A percentile compares a stretch with the other conserved stretches of the same genome.
phyloP scores from a whole-genome alignment of 2,329 filamentous ascomycete genomes.

The Tolypocladium tundrense region DNA sequence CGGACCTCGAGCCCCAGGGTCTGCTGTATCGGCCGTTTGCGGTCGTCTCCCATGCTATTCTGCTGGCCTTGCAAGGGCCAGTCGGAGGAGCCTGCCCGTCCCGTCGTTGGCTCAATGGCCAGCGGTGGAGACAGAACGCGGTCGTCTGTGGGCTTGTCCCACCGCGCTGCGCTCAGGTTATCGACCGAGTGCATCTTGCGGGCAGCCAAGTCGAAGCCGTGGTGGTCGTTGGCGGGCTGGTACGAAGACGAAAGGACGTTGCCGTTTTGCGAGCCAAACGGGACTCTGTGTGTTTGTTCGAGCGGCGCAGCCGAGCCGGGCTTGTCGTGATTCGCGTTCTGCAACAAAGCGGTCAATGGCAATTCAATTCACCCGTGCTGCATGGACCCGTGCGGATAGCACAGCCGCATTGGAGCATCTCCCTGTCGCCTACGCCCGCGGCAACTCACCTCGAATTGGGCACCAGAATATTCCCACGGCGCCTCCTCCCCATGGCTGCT shows the following conservation, averaged over 20 bases:
- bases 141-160: slow-evolving; percentile 13
- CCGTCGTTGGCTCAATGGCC: slow-evolving; percentile 13
- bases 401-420: not conserved
- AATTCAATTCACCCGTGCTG: not conserved
- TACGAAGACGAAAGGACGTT: slow-evolving; percentile 12
- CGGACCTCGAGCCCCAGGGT: slow-evolving; percentile 12
- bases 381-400: not conserved
- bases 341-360: not conserved
- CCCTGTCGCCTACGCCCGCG: not conserved
- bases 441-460: slow-evolving; percentile 27
- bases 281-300: slow-evolving; percentile 8
- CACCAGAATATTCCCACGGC: slow-evolving; percentile 30
- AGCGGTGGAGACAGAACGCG: slow-evolving; percentile 11
- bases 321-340: slow-evolving; percentile 6
- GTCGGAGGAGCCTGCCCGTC: slow-evolving; percentile 6
- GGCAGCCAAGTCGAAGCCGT: slow-evolving; percentile 16
- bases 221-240: slow-evolving; percentile 4
- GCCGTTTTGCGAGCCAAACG: slow-evolving; percentile 13
- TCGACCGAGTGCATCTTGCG: slow-evolving; percentile 27
- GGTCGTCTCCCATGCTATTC: slow-evolving; percentile 12
- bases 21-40: slow-evolving; percentile 14
- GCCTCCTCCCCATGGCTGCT: slow-evolving; percentile 38
- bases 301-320: slow-evolving; percentile 1
- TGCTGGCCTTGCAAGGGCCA: slow-evolving; percentile 8
- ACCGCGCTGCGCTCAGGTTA: slow-evolving; percentile 15